Base-by-base conservation (phyloP, 306 rosid genomes). In the Citrullus amarus region DNA sequence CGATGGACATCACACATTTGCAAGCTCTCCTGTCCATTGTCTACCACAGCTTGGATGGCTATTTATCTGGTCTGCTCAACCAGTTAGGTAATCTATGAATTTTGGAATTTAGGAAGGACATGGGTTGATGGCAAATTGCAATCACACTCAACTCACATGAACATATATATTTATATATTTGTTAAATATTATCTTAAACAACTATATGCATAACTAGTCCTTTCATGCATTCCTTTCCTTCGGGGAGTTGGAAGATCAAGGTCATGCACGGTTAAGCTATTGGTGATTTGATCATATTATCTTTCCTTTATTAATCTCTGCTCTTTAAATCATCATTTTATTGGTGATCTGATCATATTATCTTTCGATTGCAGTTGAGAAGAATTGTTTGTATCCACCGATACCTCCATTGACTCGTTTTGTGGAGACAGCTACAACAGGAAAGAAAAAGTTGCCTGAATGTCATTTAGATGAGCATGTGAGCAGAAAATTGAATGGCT, bases 1-100 rank as follows among this genome's bases (percentile, higher is more conserved):
- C 89, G 41, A 84, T 88, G 84, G 91, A 88, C 77, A 77, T 88
- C 70, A 84, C 86, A 22, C 89, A 88, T 86, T 78, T 88, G 77
- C 89, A 88, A 88, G 89, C 88, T 79, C 85, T 88, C 58, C 82
- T 88, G 48, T 88, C 91, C n/a, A 80, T 84, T 76, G 82, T 82
- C 79, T 88, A 86, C 63, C 88, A 84, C 85, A 73, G 86, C 39
- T 78, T 88, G 85, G 86, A 86, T 79, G 81, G 85, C 77, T 88
- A 86, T 82, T 55, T 88, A 80, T 67, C 61, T 78, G 86, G 85
- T 74, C 81, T 88, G 82, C 83, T 81, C 46, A 79, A 82, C 69
- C 87, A 88, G 81, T 80, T 86, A 79, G 91, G 91, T 88, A 79
- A 74, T 43, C 39, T 77, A 41, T 36, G 59, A 66, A 16, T 54